Base-by-base conservation (phyloP, 2,329 filamentous ascomycete species). In the Aspergillus brasiliensis region DNA sequence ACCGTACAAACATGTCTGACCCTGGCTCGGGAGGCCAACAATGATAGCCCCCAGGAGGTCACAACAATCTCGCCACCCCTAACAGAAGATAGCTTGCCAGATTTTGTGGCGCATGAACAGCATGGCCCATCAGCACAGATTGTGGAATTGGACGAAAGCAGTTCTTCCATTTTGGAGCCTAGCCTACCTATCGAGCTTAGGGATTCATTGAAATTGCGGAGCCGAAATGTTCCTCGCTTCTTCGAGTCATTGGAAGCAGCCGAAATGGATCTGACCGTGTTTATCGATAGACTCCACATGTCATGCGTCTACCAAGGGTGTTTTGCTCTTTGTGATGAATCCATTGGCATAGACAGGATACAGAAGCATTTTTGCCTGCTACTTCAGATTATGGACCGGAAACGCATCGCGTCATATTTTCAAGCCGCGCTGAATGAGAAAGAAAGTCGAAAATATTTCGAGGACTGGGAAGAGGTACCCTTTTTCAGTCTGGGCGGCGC, bases 401-500 rank as follows among this genome's bases (percentile, higher is more conserved):
- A 60, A 0, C 54, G 58, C 13, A 46, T 69, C 2, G 51, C 60
- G 2, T 58, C 62, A 27, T 66, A 59, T 21, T 69, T 69, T 13
- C 62, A 67, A 44, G 62, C 62, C 8, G 60, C 59, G 25, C 15
- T 69, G 8, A 58, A 66, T 37, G 63, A 62, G 7, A 61, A 62
- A 28, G 47, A 66, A 6, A 64, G 51, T 15, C 62, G 59, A 17
- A 64, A 56, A 21, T 56, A 48, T 17, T 28, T 69, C 5, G 62
- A 67, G 8, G 62, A 62, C 51, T 69, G 67, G 64, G 61, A 63
- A 8, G 60, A 64, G n/a, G 56, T 70, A 10, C 67, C 67, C 2
- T 66, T 69, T n/a, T 70, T 68, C 54, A 60, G 59, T n/a, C 54
- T 70, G 2, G 67, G 67, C 7, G 60, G 67, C 17, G 67, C 67